phyloP scores from a whole-genome alignment of 2,329 filamentous ascomycete species.

The Fragosphaeria purpurea region DNA sequence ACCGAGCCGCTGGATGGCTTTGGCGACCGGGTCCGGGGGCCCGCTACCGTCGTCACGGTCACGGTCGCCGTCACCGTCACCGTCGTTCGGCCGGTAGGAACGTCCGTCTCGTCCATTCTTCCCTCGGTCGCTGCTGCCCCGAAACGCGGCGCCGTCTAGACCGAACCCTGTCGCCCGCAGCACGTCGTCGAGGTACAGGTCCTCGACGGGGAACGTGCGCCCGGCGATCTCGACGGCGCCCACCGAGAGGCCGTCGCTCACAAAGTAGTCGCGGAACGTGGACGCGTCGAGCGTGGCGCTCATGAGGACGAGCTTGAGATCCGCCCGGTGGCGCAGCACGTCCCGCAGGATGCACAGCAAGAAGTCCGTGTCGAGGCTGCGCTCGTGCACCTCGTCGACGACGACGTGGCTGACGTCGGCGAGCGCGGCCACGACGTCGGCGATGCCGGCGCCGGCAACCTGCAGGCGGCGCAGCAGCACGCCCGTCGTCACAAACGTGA shows the following conservation, averaged over 20 bases:
- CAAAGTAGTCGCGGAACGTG: conserved; percentile 79
- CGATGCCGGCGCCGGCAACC: conserved; percentile 68
- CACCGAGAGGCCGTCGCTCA: conserved; percentile 54
- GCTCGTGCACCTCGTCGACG: conserved; percentile 93
- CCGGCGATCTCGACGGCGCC: conserved; percentile 80
- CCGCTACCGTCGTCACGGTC: not conserved
- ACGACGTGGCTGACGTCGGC: conserved; percentile 90
- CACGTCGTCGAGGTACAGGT: conserved; percentile 84
- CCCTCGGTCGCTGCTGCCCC: not conserved
- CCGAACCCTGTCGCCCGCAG: conserved; percentile 68
- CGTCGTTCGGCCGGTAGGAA: not conserved
- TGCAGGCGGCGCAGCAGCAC: conserved; percentile 85
- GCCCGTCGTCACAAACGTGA: conserved; percentile 93
- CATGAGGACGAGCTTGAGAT: conserved; percentile 89
- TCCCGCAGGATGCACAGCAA: conserved; percentile 78
- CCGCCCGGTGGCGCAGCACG: conserved; percentile 61
- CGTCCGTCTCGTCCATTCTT: not conserved
- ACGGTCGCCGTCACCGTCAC: not conserved
- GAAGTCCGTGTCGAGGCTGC: conserved; percentile 91
- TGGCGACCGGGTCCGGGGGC: conserved; percentile 49
- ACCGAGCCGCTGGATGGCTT: conserved; percentile 61
- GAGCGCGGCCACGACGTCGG: conserved; percentile 71
- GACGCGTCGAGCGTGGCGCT: conserved; percentile 87
- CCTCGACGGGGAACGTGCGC: conserved; percentile 79
- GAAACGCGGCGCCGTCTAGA: conserved; percentile 15